Evolutionary conservation across 2,329 filamentous ascomycete genomes (phyloP).

Genomic region (Fonsecaea pedrosoi): DNA sequence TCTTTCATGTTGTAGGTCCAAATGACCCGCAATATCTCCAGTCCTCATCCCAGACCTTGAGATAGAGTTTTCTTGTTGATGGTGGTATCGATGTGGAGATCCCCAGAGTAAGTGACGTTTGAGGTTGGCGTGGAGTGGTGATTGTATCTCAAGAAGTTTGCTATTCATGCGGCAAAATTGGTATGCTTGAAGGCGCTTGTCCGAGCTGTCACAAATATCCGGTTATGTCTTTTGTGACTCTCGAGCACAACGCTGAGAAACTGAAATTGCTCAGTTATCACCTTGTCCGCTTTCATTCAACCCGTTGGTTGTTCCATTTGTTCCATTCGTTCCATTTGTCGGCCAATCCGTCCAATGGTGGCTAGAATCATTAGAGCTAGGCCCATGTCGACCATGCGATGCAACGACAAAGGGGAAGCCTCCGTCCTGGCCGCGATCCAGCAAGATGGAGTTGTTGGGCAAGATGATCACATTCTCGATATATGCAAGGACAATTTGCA

Average conservation of each 20-base stretch:
- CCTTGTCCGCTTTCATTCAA: background rate
- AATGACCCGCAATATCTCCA: constrained; percentile 1
- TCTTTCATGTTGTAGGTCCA: background rate
- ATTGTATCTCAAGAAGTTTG: background rate
- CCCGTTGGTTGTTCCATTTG: background rate
- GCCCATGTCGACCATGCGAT: background rate
- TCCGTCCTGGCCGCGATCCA: constrained; percentile 10
- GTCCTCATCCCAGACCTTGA: background rate
- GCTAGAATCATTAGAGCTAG: background rate
- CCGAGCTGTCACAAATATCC: background rate
- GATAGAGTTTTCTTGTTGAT: constrained; percentile 1
- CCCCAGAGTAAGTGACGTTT: background rate
- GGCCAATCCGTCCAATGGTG: background rate
- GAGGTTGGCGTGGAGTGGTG: background rate
- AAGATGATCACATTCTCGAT: constrained; percentile 10
- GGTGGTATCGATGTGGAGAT: background rate
- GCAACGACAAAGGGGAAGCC: constrained; percentile 11
- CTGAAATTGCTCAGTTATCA: background rate
- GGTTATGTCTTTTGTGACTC: background rate
- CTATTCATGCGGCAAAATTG: background rate
- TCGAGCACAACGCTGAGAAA: background rate
- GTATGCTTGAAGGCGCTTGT: background rate
- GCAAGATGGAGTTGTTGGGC: constrained; percentile 22
- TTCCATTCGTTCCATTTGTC: background rate
- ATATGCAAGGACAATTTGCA: constrained; percentile 14